Conservation (phyloP, 1,284 basidiomycete species). For the Kwoniella shivajii region DNA sequence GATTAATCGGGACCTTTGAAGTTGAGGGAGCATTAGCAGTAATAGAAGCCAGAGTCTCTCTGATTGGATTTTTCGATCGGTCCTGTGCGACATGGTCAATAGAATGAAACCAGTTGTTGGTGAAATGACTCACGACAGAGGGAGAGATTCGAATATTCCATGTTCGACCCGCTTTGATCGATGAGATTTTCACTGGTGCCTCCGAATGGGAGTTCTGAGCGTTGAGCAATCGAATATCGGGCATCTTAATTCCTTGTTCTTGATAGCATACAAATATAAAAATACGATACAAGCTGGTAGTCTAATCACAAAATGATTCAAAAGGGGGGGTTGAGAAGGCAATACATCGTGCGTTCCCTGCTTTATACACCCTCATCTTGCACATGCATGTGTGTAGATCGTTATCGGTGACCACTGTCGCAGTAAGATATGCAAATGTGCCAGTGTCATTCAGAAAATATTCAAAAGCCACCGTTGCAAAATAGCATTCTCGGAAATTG, state of each 20-base stretch:
- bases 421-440: too few relatives aligned
- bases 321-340: too few relatives aligned
- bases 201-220: conserved; percentile 4
- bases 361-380: too few relatives aligned
- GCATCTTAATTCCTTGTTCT: conserved; percentile 21
- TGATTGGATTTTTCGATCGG: conserved; percentile 41
- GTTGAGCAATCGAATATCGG: conserved; percentile 31
- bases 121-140: conserved; percentile 28
- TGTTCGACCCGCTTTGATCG: conserved; percentile 7
- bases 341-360: too few relatives aligned
- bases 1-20: conserved; percentile 49
- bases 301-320: too few relatives aligned
- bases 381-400: too few relatives aligned
- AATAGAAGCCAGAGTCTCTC: conserved; percentile 38
- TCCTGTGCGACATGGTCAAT: conserved; percentile 15
- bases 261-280: neutral
- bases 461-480: too few relatives aligned
- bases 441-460: too few relatives aligned
- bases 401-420: too few relatives aligned
- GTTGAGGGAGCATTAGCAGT: conserved; percentile 28
- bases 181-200: conserved; percentile 10
- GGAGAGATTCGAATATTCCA: conserved; percentile 43
- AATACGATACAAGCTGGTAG: too few relatives aligned
- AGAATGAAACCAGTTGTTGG: neutral
- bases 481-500: too few relatives aligned